Evolutionary conservation across 148 eudicot genomes (phyloP).

Genomic region (Oxyria digyna): DNA sequence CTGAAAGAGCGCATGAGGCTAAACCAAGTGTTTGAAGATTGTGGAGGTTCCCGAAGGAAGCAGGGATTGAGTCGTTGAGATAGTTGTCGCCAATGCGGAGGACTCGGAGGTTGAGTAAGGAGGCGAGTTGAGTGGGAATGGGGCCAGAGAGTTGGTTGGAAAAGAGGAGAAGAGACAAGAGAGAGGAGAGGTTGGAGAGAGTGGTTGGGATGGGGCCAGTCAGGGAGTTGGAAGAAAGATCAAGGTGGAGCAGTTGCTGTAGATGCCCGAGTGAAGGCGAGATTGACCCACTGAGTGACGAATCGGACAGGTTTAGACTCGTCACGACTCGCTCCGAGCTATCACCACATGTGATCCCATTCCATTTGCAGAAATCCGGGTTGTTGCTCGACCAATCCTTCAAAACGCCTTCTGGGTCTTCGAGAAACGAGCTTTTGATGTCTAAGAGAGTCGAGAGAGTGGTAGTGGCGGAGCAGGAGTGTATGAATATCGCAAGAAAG

Average conservation of each 20-base stretch:
- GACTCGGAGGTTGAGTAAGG: constrained; percentile 32
- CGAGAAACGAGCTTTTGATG: constrained; percentile 38
- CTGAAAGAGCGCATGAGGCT: constrained; percentile 67
- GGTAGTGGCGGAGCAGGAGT: not conserved
- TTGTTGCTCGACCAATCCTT: constrained; percentile 40
- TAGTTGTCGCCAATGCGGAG: constrained; percentile 77
- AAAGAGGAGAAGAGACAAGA: constrained; percentile 49
- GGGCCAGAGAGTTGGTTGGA: constrained; percentile 72
- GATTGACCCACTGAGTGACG: constrained; percentile 54
- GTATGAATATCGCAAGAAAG: not conserved
- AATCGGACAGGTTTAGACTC: constrained; percentile 53
- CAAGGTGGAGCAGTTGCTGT: constrained; percentile 57
- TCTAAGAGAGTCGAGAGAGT: constrained; percentile 35
- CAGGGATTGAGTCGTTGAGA: constrained; percentile 55
- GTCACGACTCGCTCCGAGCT: constrained; percentile 25
- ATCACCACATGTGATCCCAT: constrained; percentile 41
- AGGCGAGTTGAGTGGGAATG: constrained; percentile 64
- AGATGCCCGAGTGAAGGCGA: constrained; percentile 49
- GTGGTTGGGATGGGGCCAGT: constrained; percentile 86
- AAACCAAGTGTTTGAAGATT: constrained; percentile 58
- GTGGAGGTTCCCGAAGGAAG: constrained; percentile 40
- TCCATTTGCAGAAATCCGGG: constrained; percentile 61
- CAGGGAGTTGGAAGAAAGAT: constrained; percentile 62
- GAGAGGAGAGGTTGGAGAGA: constrained; percentile 57
- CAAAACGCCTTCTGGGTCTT: constrained; percentile 53